phyloP scores from a whole-genome alignment of 768 basidiomycete species.

The Mycena olivaceomarginata region DNA sequence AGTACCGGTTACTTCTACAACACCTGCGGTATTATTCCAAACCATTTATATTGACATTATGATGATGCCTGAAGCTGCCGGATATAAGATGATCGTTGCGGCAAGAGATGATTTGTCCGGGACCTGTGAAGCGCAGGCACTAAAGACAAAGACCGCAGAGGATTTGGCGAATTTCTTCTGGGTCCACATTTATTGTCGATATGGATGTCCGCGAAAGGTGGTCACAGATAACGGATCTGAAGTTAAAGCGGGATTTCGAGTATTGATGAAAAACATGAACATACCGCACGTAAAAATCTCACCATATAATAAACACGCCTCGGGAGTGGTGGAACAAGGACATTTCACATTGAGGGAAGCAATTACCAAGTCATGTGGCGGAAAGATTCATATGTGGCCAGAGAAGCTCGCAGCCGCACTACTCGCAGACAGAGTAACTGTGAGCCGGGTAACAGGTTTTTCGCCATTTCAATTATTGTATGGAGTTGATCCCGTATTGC shows the following conservation, averaged over 20 bases:
- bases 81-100: no score
- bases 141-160: slow-evolving; percentile 38
- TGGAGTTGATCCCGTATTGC: slow-evolving; percentile 1
- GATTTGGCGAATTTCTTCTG: slow-evolving; percentile 54
- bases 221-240: slow-evolving; percentile 48
- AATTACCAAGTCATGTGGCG: no score
- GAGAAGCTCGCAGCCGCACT: slow-evolving; percentile 43
- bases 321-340: no score
- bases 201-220: no score
- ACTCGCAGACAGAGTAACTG: slow-evolving; percentile 50
- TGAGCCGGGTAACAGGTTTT: slow-evolving; percentile 44
- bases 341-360: no score
- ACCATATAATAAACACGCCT: no score
- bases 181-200: slow-evolving; percentile 11
- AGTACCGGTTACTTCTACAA: no score
- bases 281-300: no score
- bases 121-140: slow-evolving; percentile 50
- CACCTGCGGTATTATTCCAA: no score
- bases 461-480: slow-evolving; percentile 42
- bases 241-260: slow-evolving; percentile 46
- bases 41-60: slow-evolving; percentile 53
- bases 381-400: slow-evolving; percentile 45
- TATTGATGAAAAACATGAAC: slow-evolving; percentile 7
- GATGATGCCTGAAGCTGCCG: slow-evolving; percentile 47
- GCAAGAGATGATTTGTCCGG: slow-evolving; percentile 54